Base-by-base conservation (phyloP, 1,139 yeast species). In the Entelexis sorbosivorans region DNA sequence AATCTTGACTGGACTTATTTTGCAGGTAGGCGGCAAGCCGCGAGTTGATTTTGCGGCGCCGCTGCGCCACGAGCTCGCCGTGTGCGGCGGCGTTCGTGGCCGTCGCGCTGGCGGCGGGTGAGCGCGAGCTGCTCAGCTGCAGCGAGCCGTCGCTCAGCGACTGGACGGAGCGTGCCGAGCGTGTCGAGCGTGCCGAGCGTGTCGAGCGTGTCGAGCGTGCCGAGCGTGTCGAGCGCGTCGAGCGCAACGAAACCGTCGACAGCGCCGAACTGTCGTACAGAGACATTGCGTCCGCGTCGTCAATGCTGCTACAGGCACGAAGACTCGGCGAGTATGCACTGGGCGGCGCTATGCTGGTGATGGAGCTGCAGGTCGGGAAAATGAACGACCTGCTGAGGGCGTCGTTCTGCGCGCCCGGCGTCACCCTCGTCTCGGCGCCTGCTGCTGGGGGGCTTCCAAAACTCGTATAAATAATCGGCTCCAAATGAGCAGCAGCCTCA, bases 201-300 rank as follows among this genome's bases (percentile, higher is more conserved):
- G 29, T 36, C 11, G 35, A 29, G 24, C 24, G n/a, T n/a, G n/a
- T n/a, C n/a, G 45, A 28, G 11, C 8, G 19, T n/a, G 5, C 29
- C n/a, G 45, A 31, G 5, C 3, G 28, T 29, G 29, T 36, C 11
- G 35, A 29, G 24, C 24, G 16, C n/a, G 5, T 19, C 14, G 45
- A 42, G 24, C 6, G 26, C 35, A n/a, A 35, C 4, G 38, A 31
- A 9, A 32, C 14, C 10, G 45, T 20, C 28, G 45, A 42, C 14
- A 42, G 29, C 19, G 20, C 36, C 6, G 36, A 31, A 6, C 29
- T 42, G 29, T 42, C 45, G 38, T 32, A 29, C 28, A 42, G n/a
- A n/a, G 45, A 79, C 80, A 57, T 71, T 17, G 44, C 10, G 31
- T 39, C 43, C 7, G 14, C 7, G 1, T 39, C 43, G 20, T n/a